Conservation (phyloP, 192 early-diverging fungal genomes). For the Allomyces macrogynus region DNA sequence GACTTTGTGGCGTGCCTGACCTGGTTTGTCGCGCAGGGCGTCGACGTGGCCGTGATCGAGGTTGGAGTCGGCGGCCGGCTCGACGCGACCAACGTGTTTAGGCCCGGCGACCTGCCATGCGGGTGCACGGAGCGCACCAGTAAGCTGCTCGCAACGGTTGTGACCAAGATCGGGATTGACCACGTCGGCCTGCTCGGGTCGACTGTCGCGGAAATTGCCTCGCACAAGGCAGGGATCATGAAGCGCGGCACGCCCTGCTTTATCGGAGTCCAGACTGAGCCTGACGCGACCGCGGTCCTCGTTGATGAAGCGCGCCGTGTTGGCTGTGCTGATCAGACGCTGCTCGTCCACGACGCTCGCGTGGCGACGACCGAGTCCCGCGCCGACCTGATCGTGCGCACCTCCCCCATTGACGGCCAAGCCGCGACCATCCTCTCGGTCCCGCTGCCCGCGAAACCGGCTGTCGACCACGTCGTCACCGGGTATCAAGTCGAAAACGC, state of each 20-base stretch:
- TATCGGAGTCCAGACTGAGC: conserved; percentile 30
- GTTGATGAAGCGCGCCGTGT: too few species aligned
- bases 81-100: conserved; percentile 69
- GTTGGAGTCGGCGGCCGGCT: conserved; percentile 59
- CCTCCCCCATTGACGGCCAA: too few species aligned
- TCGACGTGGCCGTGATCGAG: conserved; percentile 61
- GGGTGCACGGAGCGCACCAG: not conserved
- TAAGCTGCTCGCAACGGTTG: conserved; percentile 22
- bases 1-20: conserved; percentile 19
- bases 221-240: conserved; percentile 64
- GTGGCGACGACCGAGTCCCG: too few species aligned
- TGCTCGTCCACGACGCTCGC: too few species aligned
- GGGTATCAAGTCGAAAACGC: too few species aligned
- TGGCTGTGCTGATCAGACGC: too few species aligned
- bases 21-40: conserved; percentile 27
- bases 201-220: conserved; percentile 44
- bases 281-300: conserved; percentile 8
- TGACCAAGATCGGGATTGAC: conserved; percentile 52
- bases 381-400: too few species aligned
- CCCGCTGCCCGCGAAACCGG: too few species aligned
- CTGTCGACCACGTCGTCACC: too few species aligned
- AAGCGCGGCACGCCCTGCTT: conserved; percentile 21
- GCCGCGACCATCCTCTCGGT: too few species aligned
- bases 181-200: conserved; percentile 51
- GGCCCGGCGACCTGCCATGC: not conserved